Conservation (phyloP, 169 alveolate genomes). For the Babesia ovis region DNA sequence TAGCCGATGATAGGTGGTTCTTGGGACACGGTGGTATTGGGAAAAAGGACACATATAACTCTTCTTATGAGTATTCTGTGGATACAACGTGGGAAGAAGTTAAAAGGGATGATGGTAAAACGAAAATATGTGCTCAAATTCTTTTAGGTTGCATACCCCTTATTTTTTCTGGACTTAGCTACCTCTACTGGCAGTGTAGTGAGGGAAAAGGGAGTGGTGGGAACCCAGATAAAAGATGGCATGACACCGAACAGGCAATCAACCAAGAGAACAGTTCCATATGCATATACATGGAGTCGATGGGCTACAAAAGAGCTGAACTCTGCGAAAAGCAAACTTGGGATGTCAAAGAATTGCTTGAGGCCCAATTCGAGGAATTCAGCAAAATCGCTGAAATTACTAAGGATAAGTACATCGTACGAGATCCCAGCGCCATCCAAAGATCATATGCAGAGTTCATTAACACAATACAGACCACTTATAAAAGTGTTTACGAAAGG, state of each 20-base stretch:
- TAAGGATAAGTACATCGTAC: neutral
- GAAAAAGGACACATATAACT: neutral
- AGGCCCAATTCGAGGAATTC: neutral
- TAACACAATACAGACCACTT: neutral
- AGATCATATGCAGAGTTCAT: neutral
- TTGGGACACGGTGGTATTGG: neutral
- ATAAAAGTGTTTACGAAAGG: neutral
- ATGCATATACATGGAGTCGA: neutral
- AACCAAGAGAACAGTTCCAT: neutral
- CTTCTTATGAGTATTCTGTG: neutral
- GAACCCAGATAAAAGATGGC: neutral
- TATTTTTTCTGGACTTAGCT: neutral
- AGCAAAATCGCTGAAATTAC: neutral
- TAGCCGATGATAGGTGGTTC: neutral
- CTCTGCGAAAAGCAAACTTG: neutral
- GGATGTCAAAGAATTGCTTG: neutral
- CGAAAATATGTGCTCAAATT: neutral
- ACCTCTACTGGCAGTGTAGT: conserved; percentile 4
- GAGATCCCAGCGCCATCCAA: neutral
- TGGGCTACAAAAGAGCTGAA: neutral
- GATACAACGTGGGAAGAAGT: neutral
- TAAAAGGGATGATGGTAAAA: neutral
- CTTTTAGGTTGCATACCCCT: conserved; percentile 1
- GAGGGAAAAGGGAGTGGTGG: neutral
- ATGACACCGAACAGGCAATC: neutral